Percentiles rank a stretch among this genome's conserved stretches.
phyloP scores from a whole-genome alignment of 345 rosid genomes.

The Cochlearia excelsa region DNA sequence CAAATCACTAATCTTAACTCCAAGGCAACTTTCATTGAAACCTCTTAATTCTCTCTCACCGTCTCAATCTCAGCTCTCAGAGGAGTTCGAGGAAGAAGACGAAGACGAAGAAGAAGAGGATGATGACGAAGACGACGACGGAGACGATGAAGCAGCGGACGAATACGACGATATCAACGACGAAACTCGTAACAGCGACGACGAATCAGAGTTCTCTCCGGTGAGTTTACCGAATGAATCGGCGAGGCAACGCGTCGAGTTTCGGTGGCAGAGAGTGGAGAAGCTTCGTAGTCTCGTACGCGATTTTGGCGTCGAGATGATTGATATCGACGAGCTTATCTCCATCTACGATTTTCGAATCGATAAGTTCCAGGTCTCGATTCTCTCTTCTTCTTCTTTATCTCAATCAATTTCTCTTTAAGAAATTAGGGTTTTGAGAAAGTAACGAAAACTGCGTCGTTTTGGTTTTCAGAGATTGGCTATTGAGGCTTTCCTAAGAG shows the following conservation, averaged over 20 bases:
- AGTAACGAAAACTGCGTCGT: background rate
- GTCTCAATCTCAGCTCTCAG: constrained; percentile 56
- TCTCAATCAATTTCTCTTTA: background rate
- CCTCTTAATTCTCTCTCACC: constrained; percentile 48
- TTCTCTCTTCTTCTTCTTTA: background rate
- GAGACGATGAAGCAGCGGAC: constrained; percentile 61
- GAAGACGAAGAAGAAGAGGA: constrained; percentile 46
- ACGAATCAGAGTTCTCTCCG: constrained; percentile 43
- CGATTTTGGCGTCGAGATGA: constrained; percentile 67
- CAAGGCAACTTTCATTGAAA: constrained; percentile 36
- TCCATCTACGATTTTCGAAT: constrained; percentile 79
- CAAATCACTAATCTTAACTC: constrained; percentile 30
- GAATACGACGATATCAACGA: constrained; percentile 41
- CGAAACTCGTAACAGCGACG: constrained; percentile 45
- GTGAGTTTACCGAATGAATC: constrained; percentile 39
- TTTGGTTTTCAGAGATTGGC: constrained; percentile 57
- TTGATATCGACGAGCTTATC: constrained; percentile 73
- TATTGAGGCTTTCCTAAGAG: constrained; percentile 71
- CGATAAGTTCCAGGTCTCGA: constrained; percentile 83
- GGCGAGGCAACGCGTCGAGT: constrained; percentile 41
- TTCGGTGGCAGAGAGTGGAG: constrained; percentile 71
- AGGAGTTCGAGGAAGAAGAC: constrained; percentile 49
- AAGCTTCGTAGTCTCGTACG: constrained; percentile 60
- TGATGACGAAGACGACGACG: constrained; percentile 46
- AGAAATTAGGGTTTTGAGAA: background rate